Conservation (phyloP, 2,329 filamentous ascomycete genomes). For the Cladophialophora yegresii region DNA sequence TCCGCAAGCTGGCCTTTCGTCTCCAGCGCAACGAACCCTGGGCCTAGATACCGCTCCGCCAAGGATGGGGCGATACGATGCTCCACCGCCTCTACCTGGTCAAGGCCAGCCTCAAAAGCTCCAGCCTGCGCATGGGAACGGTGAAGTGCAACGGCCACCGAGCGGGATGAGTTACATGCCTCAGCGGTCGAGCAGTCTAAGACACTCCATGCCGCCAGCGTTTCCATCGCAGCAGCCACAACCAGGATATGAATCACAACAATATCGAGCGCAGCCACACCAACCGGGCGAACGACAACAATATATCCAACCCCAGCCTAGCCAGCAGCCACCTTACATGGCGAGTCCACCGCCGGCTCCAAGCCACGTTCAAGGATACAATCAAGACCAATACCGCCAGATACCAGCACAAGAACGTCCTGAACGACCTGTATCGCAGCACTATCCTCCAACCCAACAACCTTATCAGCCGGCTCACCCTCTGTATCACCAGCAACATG, state of each 20-base stretch:
- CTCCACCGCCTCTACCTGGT: slow-evolving; percentile 34
- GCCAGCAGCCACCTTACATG: slow-evolving; percentile 9
- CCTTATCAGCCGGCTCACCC: slow-evolving; percentile 28
- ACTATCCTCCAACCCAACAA: slow-evolving; percentile 14
- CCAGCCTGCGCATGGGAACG: slow-evolving; percentile 33
- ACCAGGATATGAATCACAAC: slow-evolving; percentile 26
- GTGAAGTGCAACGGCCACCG: slow-evolving; percentile 35
- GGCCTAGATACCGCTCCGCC: neutral
- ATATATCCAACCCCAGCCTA: slow-evolving; percentile 14
- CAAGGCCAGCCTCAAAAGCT: slow-evolving; percentile 16
- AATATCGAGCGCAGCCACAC: slow-evolving; percentile 34
- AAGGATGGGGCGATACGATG: slow-evolving; percentile 34
- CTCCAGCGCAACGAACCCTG: slow-evolving; percentile 12
- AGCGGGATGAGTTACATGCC: slow-evolving; percentile 41
- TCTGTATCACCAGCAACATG: slow-evolving; percentile 21
- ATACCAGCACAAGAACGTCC: slow-evolving; percentile 4
- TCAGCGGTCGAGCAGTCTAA: slow-evolving; percentile 38
- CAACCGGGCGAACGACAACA: slow-evolving; percentile 21
- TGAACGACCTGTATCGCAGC: slow-evolving; percentile 14
- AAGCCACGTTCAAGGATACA: slow-evolving; percentile 10
- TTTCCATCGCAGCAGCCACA: slow-evolving; percentile 25
- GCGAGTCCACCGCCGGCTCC: slow-evolving; percentile 15
- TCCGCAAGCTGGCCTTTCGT: slow-evolving; percentile 13
- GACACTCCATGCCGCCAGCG: slow-evolving; percentile 26
- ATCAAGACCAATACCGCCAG: slow-evolving; percentile 16